phyloP scores from a whole-genome alignment of 1,284 basidiomycete species.

The Filobasidium uniguttulatum region DNA sequence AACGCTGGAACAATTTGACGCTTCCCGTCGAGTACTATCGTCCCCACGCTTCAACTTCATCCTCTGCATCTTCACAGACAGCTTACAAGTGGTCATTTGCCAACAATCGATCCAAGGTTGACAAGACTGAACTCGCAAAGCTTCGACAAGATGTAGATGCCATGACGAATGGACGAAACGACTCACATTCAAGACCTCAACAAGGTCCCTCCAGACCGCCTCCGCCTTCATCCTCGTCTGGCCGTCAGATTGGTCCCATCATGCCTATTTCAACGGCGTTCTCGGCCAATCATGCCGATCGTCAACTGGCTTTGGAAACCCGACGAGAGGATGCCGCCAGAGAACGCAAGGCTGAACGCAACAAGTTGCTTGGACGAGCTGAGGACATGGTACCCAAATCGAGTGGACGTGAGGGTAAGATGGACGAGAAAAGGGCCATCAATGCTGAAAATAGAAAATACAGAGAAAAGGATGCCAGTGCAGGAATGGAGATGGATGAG shows the following conservation, averaged over 20 bases:
- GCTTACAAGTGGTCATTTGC: constrained; percentile 32
- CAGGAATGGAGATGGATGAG: constrained; percentile 33
- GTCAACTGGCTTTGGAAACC: constrained; percentile 29
- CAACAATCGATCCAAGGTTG: constrained; percentile 20
- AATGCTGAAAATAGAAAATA: constrained; percentile 31
- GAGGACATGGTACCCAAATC: constrained; percentile 29
- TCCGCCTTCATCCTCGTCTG: constrained; percentile 7
- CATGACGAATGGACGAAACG: constrained; percentile 14
- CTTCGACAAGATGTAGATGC: constrained; percentile 16
- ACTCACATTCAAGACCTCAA: too few relatives aligned
- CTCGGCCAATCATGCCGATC: constrained; percentile 20
- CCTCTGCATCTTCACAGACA: constrained; percentile 23
- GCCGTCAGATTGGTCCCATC: constrained; percentile 17
- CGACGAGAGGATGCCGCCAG: constrained; percentile 16
- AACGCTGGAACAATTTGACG: constrained; percentile 34
- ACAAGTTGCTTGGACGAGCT: constrained; percentile 20
- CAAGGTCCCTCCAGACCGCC: constrained; percentile 2
- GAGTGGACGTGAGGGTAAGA: constrained; percentile 30
- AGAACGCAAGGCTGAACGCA: constrained; percentile 21
- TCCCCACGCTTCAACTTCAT: constrained; percentile 14
- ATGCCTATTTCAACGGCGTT: constrained; percentile 18
- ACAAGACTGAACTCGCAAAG: constrained; percentile 16
- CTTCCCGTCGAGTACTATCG: constrained; percentile 25
- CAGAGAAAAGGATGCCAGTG: constrained; percentile 29
- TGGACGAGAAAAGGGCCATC: constrained; percentile 30